Evolutionary conservation across 805 yeast species (phyloP), one percentile per base, ranked within the genome.

Genomic region (Ogataea glucozyma): DNA sequence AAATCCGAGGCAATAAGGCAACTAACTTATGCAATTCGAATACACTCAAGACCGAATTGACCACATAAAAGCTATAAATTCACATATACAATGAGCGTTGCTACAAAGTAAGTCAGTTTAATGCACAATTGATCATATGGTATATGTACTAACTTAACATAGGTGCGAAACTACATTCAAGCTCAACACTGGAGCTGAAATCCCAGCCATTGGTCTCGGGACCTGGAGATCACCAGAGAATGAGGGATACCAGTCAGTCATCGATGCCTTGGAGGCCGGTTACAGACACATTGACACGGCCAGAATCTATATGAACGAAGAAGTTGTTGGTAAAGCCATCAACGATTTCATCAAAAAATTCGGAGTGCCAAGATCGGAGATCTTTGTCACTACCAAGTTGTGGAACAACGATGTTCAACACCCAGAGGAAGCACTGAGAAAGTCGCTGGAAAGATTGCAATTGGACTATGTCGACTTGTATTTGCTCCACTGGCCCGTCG

Each of bases 241-340:
- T 7, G 72, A 69, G 23, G 76, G 74, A 17, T 70, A 71, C 40
- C 64, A 65, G 17, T 79, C 83, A 19, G 83, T 83, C 11, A 70
- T 70, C 50, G 70, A 74, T 31, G 91, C 90, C 11, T 67, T 83
- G 46, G 71, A 78, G 60, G 67, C 71, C 7, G 90, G 90, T 9
- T 81, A 82, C 61, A 73, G 82, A 48, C 88, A 81, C 58, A 81
- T 85, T 52, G 95, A 85, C 61, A 79, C 89, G 8, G 93, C 93
- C 3, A 77, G 78, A 59, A 71, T 73, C 46, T 86, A 86, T 60
- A 76, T 76, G 2, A 83, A 82, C 58, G 95, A 87, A 61, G 69
- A 62, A 13, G 80, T 75, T 49, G 83, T 83, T 11, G 89, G 93
- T 24, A 68, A 70, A 41, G 91, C 82, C 4, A 73, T 83, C 43